Percentiles rank a stretch among this genome's conserved stretches.
Evolutionary conservation across 495 filamentous ascomycete species (phyloP).

Genomic region (Penicillium maclennaniae): DNA sequence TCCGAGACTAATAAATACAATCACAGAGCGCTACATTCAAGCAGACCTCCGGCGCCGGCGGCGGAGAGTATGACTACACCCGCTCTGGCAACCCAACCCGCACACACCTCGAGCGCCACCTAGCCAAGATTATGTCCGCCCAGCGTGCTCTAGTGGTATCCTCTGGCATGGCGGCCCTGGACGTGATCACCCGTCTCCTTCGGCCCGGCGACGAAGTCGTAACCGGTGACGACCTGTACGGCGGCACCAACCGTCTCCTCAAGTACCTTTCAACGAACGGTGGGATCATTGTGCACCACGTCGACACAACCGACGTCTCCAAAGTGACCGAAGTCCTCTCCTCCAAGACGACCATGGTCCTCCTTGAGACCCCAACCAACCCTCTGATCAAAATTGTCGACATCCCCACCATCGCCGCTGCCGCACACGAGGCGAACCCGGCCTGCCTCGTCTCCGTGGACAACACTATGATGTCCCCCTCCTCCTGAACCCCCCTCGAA

Average conservation of each 20-base stretch:
- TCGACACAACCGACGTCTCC: conserved; percentile 80
- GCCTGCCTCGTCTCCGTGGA: conserved; percentile 85
- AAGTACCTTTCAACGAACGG: conserved; percentile 84
- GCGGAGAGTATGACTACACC: conserved; percentile 93
- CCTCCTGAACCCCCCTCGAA: conserved; percentile 87
- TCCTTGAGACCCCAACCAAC: conserved; percentile 95
- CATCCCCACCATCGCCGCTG: conserved; percentile 69
- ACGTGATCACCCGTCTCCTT: conserved; percentile 92
- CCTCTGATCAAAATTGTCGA: conserved; percentile 97
- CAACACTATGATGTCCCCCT: conserved; percentile 97
- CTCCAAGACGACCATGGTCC: conserved; percentile 87
- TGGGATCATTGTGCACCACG: conserved; percentile 90
- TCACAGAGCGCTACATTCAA: conserved; percentile 91
- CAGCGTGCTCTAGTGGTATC: conserved; percentile 86
- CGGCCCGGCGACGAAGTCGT: conserved; percentile 95
- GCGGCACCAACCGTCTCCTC: conserved; percentile 88
- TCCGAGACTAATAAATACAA: conserved; percentile 9
- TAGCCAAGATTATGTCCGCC: conserved; percentile 98
- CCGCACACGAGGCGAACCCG: conserved; percentile 74
- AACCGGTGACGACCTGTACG: conserved; percentile 94
- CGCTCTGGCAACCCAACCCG: conserved; percentile 94
- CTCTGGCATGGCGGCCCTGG: conserved; percentile 94
- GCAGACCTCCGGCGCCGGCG: conserved; percentile 74
- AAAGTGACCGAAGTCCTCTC: conserved; percentile 63
- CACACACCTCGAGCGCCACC: conserved; percentile 91